Conservation (phyloP, 2,329 filamentous ascomycete species). For the Monosporascus sp. region DNA sequence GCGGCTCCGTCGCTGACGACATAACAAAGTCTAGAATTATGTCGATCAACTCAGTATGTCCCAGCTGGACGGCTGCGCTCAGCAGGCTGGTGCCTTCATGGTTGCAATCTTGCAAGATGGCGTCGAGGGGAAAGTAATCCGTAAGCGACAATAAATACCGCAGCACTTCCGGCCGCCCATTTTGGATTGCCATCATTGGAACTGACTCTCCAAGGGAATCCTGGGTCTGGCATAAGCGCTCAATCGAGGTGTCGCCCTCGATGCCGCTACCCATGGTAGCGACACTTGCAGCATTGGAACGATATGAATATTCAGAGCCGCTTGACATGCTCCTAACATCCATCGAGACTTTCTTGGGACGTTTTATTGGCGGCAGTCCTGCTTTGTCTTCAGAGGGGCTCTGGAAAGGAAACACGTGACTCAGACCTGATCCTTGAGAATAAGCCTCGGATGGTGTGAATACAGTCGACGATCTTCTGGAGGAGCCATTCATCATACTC, state of each 20-base stretch:
- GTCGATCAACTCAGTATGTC: slow-evolving; percentile 69
- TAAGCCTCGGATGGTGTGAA: slow-evolving; percentile 44
- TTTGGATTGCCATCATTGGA: slow-evolving; percentile 78
- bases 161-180: slow-evolving; percentile 65
- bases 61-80: slow-evolving; percentile 84
- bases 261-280: slow-evolving; percentile 68
- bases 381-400: slow-evolving; percentile 42
- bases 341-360: slow-evolving; percentile 79
- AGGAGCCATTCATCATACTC: slow-evolving; percentile 42
- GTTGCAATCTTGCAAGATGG: slow-evolving; percentile 78
- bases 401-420: slow-evolving; percentile 92
- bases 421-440: slow-evolving; percentile 55
- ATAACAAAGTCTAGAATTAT: slow-evolving; percentile 69
- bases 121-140: slow-evolving; percentile 67
- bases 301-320: slow-evolving; percentile 77
- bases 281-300: slow-evolving; percentile 74
- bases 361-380: slow-evolving; percentile 38
- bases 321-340: slow-evolving; percentile 84
- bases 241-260: slow-evolving; percentile 82
- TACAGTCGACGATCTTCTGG: slow-evolving; percentile 37
- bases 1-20: slow-evolving; percentile 47
- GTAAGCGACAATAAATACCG: slow-evolving; percentile 73
- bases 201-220: slow-evolving; percentile 75
- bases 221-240: slow-evolving; percentile 68
- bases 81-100: slow-evolving; percentile 86